phyloP scores from a whole-genome alignment of 1,139 yeast genomes.

The Sugiyamaella pinicola region DNA sequence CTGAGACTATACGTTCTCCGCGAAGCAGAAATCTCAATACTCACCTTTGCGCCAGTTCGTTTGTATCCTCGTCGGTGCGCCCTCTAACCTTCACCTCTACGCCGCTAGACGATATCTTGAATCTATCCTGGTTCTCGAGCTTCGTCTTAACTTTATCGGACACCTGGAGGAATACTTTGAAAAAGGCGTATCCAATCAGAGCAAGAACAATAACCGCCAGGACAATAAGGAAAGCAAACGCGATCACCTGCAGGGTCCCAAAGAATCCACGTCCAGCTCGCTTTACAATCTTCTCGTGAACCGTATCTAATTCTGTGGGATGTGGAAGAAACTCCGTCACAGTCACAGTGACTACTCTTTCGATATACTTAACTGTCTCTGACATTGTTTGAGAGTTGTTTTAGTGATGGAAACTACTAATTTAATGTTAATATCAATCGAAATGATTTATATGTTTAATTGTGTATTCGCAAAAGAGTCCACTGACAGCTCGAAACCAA shows the following conservation, averaged over 20 bases:
- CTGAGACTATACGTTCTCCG: too few species aligned
- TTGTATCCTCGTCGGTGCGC: conserved; percentile 21
- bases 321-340: conserved; percentile 5
- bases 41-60: conserved; percentile 26
- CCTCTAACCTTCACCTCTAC: conserved; percentile 23
- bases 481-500: neutral
- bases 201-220: conserved; percentile 7
- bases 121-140: conserved; percentile 24
- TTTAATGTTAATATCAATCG: neutral
- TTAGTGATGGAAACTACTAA: neutral
- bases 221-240: conserved; percentile 11
- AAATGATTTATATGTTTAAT: too few species aligned
- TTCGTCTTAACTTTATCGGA: conserved; percentile 22
- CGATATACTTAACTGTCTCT: conserved; percentile 10
- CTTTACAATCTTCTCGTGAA: conserved; percentile 5
- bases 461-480: neutral
- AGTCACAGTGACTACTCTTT: conserved; percentile 14
- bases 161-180: conserved; percentile 21
- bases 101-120: conserved; percentile 24
- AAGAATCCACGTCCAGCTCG: conserved; percentile 5
- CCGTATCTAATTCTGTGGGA: conserved; percentile 3
- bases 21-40: conserved; percentile 7
- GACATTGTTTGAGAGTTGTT: neutral
- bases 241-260: conserved; percentile 12
- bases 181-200: conserved; percentile 24